Percentiles rank a stretch among this genome's conserved stretches.
Conservation (phyloP, 2,329 filamentous ascomycete genomes). For the Colletotrichum gigasporum region DNA sequence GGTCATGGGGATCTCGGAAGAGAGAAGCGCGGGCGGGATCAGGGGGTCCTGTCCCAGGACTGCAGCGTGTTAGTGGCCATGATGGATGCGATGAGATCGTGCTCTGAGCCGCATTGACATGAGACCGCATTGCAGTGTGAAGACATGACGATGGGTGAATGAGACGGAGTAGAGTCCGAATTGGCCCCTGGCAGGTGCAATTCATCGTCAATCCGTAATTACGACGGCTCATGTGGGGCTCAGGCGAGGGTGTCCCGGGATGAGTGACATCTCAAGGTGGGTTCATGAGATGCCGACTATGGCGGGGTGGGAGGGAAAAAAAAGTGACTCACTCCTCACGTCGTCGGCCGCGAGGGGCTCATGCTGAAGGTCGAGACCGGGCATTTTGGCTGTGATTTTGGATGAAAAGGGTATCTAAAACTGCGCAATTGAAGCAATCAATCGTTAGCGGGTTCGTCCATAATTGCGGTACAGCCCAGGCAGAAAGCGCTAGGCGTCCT, state of each 20-base stretch:
- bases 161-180: background rate
- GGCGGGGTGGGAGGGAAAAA: background rate
- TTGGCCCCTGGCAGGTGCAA: too few relatives aligned
- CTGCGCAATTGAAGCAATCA: background rate
- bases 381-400: slow-evolving; percentile 43
- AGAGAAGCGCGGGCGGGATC: slow-evolving; percentile 87
- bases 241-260: background rate
- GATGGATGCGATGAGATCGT: background rate
- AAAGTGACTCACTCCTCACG: slow-evolving; percentile 47
- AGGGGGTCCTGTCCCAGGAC: slow-evolving; percentile 94
- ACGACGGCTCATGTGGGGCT: background rate
- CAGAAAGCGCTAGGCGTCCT: background rate
- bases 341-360: slow-evolving; percentile 55
- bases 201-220: too few relatives aligned
- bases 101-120: too few relatives aligned
- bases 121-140: too few relatives aligned
- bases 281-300: background rate
- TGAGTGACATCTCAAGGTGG: slow-evolving; percentile 18
- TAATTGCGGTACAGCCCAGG: background rate
- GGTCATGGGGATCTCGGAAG: slow-evolving; percentile 83
- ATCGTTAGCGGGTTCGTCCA: background rate
- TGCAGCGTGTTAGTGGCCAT: slow-evolving; percentile 52
- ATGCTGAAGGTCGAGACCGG: slow-evolving; percentile 48
- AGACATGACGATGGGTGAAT: too few relatives aligned
- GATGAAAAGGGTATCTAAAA: slow-evolving; percentile 16